Percentiles rank a stretch among this genome's conserved stretches.
These are phyloP conservation scores for Verticillium zaregamsianum DNA, from an alignment of 2,329 filamentous ascomycete genomes.

Conservation along the genomic window DNA sequence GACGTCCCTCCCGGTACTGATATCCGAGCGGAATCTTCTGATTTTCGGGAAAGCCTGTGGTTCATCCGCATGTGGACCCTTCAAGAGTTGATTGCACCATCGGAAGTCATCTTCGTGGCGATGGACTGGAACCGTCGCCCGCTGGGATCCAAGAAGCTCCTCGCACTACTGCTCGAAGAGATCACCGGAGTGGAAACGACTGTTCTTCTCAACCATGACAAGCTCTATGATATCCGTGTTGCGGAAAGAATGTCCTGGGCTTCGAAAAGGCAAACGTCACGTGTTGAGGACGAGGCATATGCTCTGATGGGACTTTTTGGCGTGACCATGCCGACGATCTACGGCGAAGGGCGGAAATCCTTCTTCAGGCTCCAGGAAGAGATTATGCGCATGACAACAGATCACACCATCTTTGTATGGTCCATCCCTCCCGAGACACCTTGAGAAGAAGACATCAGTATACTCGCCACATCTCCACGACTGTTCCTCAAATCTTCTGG, in stretches of 20 bases:
- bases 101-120: not conserved
- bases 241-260: constrained; percentile 20
- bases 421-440: not conserved
- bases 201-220: not conserved
- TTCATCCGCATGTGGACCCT: not conserved
- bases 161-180: constrained; percentile 2
- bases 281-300: constrained; percentile 25
- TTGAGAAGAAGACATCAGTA: not conserved
- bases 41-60: not conserved
- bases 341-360: constrained; percentile 21
- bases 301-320: constrained; percentile 27
- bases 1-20: constrained; percentile 5
- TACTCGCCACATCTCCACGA: not conserved
- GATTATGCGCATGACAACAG: constrained; percentile 4
- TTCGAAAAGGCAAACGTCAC: constrained; percentile 19
- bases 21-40: not conserved
- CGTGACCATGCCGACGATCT: constrained; percentile 28
- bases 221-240: constrained; percentile 9
- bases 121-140: not conserved
- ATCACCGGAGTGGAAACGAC: not conserved
- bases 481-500: not conserved
- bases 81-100: not conserved
- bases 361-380: constrained; percentile 11
- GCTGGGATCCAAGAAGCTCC: constrained; percentile 17
- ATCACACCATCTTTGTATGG: constrained; percentile 6